A percentile compares a stretch with the other conserved stretches of the same genome.
Evolutionary conservation across 1,284 basidiomycete genomes (phyloP).

Genomic region (Volvariella surrecta): DNA sequence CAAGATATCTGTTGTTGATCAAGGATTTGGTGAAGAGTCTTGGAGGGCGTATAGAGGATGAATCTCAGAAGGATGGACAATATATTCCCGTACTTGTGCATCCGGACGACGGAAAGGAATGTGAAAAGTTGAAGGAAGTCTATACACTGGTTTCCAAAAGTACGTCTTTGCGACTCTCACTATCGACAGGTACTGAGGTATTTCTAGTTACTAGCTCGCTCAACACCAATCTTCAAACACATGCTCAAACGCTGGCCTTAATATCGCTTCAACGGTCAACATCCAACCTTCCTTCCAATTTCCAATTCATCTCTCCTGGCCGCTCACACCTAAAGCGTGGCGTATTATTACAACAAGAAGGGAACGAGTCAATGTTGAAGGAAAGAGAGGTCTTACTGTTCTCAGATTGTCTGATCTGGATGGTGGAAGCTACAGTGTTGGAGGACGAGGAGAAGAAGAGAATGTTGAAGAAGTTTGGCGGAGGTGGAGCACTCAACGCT

Average conservation of each 20-base stretch:
- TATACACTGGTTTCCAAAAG: conserved; percentile 69
- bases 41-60: not conserved
- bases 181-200: conserved; percentile 1
- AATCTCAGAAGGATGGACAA: not conserved
- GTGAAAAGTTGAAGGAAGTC: conserved; percentile 46
- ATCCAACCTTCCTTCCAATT: conserved; percentile 48
- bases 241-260: conserved; percentile 65
- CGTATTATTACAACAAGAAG: conserved; percentile 46
- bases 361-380: conserved; percentile 32
- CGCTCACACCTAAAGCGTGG: conserved; percentile 70
- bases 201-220: conserved; percentile 64
- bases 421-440: conserved; percentile 29
- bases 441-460: conserved; percentile 25
- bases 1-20: conserved; percentile 74
- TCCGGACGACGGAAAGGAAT: conserved; percentile 48
- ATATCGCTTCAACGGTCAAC: conserved; percentile 73
- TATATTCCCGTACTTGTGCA: not conserved
- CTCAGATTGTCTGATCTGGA: conserved; percentile 75
- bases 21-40: conserved; percentile 62
- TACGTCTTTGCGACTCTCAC: conserved; percentile 22
- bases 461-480: no score
- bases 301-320: conserved; percentile 71
- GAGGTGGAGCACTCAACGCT: conserved; percentile 5
- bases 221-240: conserved; percentile 69
- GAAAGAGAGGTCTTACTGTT: conserved; percentile 75